Conservation (phyloP, 495 filamentous ascomycete genomes). For the Aspergillus campestris region DNA sequence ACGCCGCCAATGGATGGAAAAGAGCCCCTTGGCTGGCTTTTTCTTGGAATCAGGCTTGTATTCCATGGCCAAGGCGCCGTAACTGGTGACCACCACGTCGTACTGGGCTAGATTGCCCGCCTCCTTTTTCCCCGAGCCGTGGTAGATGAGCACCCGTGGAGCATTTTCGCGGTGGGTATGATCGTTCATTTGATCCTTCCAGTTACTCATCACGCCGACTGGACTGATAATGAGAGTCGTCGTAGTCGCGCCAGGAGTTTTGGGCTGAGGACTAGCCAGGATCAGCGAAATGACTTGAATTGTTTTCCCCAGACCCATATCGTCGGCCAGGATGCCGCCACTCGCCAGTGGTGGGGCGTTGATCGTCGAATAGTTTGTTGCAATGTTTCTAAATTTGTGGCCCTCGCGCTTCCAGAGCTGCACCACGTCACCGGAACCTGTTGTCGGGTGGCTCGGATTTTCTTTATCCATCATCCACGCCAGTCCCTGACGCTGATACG, state of each 20-base stretch:
- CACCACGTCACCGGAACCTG: conserved; percentile 55
- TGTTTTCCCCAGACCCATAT: conserved; percentile 94
- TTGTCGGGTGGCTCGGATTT: conserved; percentile 52
- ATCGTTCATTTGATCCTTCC: conserved; percentile 70
- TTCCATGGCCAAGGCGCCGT: conserved; percentile 50
- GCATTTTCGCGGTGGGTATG: conserved; percentile 55
- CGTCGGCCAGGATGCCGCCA: conserved; percentile 83
- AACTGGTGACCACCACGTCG: conserved; percentile 80
- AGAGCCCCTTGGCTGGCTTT: conserved; percentile 39
- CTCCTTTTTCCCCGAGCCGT: conserved; percentile 54
- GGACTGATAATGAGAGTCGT: conserved; percentile 77
- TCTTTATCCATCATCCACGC: conserved; percentile 79
- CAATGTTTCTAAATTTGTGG: conserved; percentile 61
- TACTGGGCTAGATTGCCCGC: conserved; percentile 45
- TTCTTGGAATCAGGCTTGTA: conserved; percentile 27
- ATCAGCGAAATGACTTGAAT: conserved; percentile 81
- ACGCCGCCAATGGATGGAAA: conserved; percentile 66
- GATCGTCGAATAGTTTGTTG: conserved; percentile 59
- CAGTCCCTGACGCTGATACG: conserved; percentile 78
- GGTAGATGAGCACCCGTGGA: conserved; percentile 66
- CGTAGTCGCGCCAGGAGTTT: conserved; percentile 30
- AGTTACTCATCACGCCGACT: conserved; percentile 87
- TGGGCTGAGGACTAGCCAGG: conserved; percentile 46
- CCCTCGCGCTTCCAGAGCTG: conserved; percentile 68
- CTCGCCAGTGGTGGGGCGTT: conserved; percentile 54